Percentiles rank a stretch among this genome's conserved stretches.
Evolutionary conservation across 2,329 filamentous ascomycete genomes (phyloP).

Genomic region (Cordyceps cicadae): DNA sequence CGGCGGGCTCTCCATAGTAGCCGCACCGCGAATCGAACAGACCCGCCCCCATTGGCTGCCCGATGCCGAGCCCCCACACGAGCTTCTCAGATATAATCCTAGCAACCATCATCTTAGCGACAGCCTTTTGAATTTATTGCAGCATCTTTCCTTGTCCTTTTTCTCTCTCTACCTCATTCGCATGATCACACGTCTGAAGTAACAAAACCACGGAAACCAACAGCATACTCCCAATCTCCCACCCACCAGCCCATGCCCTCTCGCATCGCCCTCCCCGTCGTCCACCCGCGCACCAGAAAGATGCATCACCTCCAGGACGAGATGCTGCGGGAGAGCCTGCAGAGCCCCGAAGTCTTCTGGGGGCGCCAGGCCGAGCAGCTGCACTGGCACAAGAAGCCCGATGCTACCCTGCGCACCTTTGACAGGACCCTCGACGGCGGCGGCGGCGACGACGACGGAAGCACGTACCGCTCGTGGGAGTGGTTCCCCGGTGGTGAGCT

Average conservation of each 20-base stretch:
- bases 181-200: background rate
- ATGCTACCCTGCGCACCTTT: conserved; percentile 47
- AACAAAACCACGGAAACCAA: background rate
- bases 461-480: conserved; percentile 60
- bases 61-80: conserved; percentile 3
- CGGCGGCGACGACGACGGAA: conserved; percentile 33
- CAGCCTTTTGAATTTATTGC: background rate
- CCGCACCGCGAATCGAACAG: background rate
- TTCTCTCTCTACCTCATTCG: background rate
- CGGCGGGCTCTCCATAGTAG: background rate
- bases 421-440: conserved; percentile 57
- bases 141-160: background rate
- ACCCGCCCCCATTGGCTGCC: background rate
- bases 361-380: conserved; percentile 63
- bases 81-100: conserved; percentile 5
- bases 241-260: background rate
- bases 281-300: background rate
- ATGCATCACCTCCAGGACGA: conserved; percentile 18
- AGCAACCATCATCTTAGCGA: background rate
- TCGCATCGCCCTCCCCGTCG: conserved; percentile 1
- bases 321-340: conserved; percentile 29
- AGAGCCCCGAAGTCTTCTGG: conserved; percentile 60
- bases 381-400: conserved; percentile 72
- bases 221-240: background rate
- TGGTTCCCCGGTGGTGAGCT: conserved; percentile 90